These are phyloP conservation scores for Saccharomycopsis sp. DNA, from an alignment of 805 yeast species.

Conservation along the genomic window DNA sequence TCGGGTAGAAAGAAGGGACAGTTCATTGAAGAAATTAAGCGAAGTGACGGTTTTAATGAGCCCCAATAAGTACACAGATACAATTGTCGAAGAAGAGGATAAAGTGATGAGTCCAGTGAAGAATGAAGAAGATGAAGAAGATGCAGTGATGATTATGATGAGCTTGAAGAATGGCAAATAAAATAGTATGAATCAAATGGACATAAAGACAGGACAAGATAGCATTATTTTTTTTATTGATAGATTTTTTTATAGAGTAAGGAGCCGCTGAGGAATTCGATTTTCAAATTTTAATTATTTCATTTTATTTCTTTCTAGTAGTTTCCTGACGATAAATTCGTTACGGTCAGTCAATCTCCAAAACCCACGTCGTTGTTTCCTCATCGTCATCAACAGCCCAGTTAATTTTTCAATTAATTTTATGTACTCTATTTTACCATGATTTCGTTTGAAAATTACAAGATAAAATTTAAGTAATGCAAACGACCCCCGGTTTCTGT, in stretches of 20 bases:
- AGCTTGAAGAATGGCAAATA: constrained; percentile 16
- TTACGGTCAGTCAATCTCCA: not conserved
- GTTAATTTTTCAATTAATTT: too few relatives aligned
- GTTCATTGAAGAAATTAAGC: not conserved
- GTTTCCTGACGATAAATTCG: too few relatives aligned
- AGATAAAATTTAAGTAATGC: not conserved
- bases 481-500: not conserved
- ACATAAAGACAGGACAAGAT: too few relatives aligned
- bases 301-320: too few relatives aligned
- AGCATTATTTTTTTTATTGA: too few relatives aligned
- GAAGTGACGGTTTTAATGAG: constrained; percentile 1
- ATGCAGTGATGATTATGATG: constrained; percentile 22
- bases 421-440: too few relatives aligned
- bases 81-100: not conserved
- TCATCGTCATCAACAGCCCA: too few relatives aligned
- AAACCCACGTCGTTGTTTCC: too few relatives aligned
- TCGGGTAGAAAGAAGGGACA: too few relatives aligned
- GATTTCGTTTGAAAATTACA: not conserved
- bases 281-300: too few relatives aligned
- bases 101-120: not conserved
- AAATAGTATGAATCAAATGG: not conserved
- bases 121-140: constrained; percentile 17
- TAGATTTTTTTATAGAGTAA: too few relatives aligned
- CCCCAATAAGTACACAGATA: not conserved
- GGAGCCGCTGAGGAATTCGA: not conserved